These are phyloP conservation scores for Pseudogymnoascus sp. DNA, from an alignment of 2,329 filamentous ascomycete species.

Conservation along the genomic window DNA sequence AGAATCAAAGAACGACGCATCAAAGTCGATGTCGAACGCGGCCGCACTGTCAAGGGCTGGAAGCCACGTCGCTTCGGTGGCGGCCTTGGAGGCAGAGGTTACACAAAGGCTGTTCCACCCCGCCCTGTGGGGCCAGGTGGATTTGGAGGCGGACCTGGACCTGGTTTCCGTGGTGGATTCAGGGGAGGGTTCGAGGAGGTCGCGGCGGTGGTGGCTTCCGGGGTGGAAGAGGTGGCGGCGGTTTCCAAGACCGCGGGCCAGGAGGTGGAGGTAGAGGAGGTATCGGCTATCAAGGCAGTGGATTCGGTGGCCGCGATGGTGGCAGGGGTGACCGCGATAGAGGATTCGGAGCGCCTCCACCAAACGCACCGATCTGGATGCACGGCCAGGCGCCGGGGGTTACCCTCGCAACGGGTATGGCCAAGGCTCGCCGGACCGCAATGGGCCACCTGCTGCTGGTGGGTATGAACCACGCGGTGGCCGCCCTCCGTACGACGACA, in stretches of 20 bases:
- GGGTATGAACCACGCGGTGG: slow-evolving; percentile 48
- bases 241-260: slow-evolving; percentile 27
- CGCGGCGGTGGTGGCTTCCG: slow-evolving; percentile 47
- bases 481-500: slow-evolving; percentile 56
- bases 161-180: slow-evolving; percentile 33
- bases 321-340: slow-evolving; percentile 21
- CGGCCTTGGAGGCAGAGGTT: slow-evolving; percentile 84
- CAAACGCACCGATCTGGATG: too few species aligned
- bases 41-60: slow-evolving; percentile 90
- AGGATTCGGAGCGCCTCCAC: slow-evolving; percentile 47
- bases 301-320: slow-evolving; percentile 18
- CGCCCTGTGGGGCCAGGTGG: slow-evolving; percentile 62
- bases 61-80: slow-evolving; percentile 85
- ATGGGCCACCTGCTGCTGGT: slow-evolving; percentile 33
- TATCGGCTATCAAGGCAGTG: slow-evolving; percentile 28
- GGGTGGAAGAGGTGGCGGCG: slow-evolving; percentile 17
- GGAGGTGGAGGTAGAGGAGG: slow-evolving; percentile 29
- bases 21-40: slow-evolving; percentile 92
- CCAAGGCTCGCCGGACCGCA: slow-evolving; percentile 28
- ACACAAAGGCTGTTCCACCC: slow-evolving; percentile 73
- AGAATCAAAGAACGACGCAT: slow-evolving; percentile 88
- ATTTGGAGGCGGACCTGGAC: slow-evolving; percentile 42
- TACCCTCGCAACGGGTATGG: slow-evolving; percentile 33
- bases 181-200: slow-evolving; percentile 31
- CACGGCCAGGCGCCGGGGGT: slow-evolving; percentile 44